Base-by-base conservation (phyloP, 352 stramenopile genomes). In the Elongisporangium prolatum region DNA sequence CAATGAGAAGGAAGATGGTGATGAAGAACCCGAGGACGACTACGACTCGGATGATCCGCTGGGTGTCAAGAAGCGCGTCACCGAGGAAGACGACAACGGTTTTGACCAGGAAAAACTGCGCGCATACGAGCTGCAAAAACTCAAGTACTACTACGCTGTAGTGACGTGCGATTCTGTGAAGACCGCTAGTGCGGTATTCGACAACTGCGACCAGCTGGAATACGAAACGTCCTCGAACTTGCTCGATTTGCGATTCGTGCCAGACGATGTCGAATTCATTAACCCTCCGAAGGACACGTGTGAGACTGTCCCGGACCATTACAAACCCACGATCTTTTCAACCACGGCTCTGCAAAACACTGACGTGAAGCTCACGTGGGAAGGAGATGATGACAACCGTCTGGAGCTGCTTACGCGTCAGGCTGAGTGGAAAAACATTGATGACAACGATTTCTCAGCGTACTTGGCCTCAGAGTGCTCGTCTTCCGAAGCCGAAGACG, bases 131-230 rank as follows among this genome's bases (percentile, higher is more conserved):
- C 80, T 97, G 49, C 91, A 98, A 56, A 98, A 98, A 71, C 78
- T 99, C 37, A 92, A 95, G 62, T 99, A 99, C 73, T 99, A 98
- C 67, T 99, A 99, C 80, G 97, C 96, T 4, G 78, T 99, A 18
- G 93, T 96, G 13, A 95, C 93, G 48, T 99, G 97, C 77, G 81
- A 97, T 56, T 93, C 78, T 21, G 74, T 93, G 28, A 87, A 93
- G 54, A 94, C 95, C 9, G 93, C 97, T 24, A 88, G 95, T 38
- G 74, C 83, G 24, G 94, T 98, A 48, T 99, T 99, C 59, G 83
- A 97, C 59, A 86, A 96, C 71, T 97, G 97, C 21, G 97, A 99
- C 67, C 96, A 97, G 52, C 86, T 99, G 59, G 97, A 99, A 72
- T 98, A 99, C 71, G 97, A 98, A 68, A 94, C 96, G 49, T 98